Evolutionary conservation across 2,329 filamentous ascomycete species (phyloP), one percentile per base, ranked within the genome.

Genomic region (Alternaria incomplexa): DNA sequence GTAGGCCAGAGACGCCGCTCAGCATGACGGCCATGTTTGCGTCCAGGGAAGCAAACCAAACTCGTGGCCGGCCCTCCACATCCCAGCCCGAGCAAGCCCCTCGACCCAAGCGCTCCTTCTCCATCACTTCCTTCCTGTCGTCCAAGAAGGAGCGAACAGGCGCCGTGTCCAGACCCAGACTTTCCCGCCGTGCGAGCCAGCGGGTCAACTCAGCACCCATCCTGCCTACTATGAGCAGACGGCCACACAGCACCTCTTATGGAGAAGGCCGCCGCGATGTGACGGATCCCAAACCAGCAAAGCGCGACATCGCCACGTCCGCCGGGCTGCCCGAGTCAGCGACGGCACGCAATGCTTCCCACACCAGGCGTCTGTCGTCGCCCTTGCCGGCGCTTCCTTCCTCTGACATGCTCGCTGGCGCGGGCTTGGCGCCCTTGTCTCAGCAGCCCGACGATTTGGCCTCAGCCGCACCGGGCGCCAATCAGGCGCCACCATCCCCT

Each of bases 31-130:
- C 71, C 46, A 67, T 75, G 43, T 68, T 77, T 59, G 62, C 73
- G 47, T 63, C 76, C 65, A 72, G 68, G 56, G 72, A 72, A 47
- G 62, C 46, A 25, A 53, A 58, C 63, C 56, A 65, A 22, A 44
- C 61, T 20, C 67, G 65, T 53, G 48, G 51, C 50, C 68, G 63
- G 26, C 56, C 65, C n/a, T 72, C 73, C n/a, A 61, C 56, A 51
- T 64, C 70, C 28, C 47, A 61, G 52, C 50, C 68, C 50, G 69
- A 73, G 55, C 69, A 77, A 63, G 69, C 73, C 56, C 66, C 73
- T 58, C 74, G 74, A 63, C 76, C 81, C 20, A 77, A 81, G 60
- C 81, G 83, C 56, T 85, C 85, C 61, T 86, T 86, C 78, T 86
- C 85, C 25, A 80, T 86, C 60, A 77, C 79, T 56, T 82, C 85